Evolutionary conservation across 805 yeast species (phyloP).

Genomic region (Peterozyma xylosa): DNA sequence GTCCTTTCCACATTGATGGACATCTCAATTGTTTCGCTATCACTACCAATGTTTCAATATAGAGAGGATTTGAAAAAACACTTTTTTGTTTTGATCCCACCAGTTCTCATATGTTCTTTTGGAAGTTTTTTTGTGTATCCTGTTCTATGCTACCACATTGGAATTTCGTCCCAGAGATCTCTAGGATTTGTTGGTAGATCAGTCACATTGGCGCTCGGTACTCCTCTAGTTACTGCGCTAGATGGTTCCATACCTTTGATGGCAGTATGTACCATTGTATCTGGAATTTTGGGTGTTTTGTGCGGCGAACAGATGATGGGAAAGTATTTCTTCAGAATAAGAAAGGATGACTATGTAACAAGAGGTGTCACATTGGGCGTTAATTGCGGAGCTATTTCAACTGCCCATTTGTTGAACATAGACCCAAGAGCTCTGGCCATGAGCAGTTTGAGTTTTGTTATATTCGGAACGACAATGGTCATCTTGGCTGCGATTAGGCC

Average conservation of each 20-base stretch:
- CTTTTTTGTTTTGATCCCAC: slow-evolving; percentile 50
- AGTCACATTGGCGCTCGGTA: slow-evolving; percentile 72
- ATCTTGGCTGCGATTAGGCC: slow-evolving; percentile 56
- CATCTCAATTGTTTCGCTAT: slow-evolving; percentile 65
- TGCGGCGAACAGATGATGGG: slow-evolving; percentile 48
- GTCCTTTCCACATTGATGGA: slow-evolving; percentile 66
- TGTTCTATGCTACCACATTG: slow-evolving; percentile 54
- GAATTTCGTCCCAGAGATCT: slow-evolving; percentile 52
- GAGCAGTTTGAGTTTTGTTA: slow-evolving; percentile 61
- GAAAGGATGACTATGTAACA: slow-evolving; percentile 60
- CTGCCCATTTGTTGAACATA: slow-evolving; percentile 60
- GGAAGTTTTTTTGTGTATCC: slow-evolving; percentile 66
- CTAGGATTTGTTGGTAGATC: slow-evolving; percentile 76
- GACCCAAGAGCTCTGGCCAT: slow-evolving; percentile 81
- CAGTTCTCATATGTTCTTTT: slow-evolving; percentile 47
- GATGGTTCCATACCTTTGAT: slow-evolving; percentile 65
- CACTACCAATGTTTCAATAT: slow-evolving; percentile 74
- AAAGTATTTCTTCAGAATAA: slow-evolving; percentile 34
- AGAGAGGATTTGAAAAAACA: slow-evolving; percentile 54
- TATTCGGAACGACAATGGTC: slow-evolving; percentile 70
- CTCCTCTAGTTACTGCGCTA: slow-evolving; percentile 61
- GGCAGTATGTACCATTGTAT: slow-evolving; percentile 72
- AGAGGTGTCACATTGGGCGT: slow-evolving; percentile 73
- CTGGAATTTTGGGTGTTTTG: slow-evolving; percentile 71
- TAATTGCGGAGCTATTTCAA: slow-evolving; percentile 78